These are phyloP conservation scores for Taxillus chinensis DNA, from an alignment of 164 flowering plant genomes.

Conservation along the genomic window DNA sequence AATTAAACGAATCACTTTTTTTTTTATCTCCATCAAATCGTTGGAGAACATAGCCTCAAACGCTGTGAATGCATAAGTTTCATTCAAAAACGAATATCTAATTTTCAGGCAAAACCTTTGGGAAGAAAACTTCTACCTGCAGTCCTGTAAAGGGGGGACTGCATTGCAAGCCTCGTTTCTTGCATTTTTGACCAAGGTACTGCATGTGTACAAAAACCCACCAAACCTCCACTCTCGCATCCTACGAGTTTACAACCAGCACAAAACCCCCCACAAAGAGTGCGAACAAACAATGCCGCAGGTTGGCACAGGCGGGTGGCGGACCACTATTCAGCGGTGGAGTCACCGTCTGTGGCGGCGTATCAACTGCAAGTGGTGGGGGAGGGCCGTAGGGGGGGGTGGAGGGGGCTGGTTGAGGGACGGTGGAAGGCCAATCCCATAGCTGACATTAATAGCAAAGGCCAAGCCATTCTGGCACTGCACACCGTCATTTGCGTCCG, in stretches of 20 bases:
- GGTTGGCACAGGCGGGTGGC: slow-evolving; percentile 2
- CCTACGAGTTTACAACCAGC: neutral
- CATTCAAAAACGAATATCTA: too few relatives aligned
- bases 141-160: too few relatives aligned
- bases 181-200: too few relatives aligned
- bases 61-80: too few relatives aligned
- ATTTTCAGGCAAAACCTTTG: too few relatives aligned
- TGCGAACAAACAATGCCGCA: slow-evolving; percentile 5
- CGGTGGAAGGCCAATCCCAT: slow-evolving; percentile 69
- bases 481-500: slow-evolving; percentile 53
- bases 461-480: slow-evolving; percentile 67
- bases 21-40: too few relatives aligned
- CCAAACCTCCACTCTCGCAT: neutral
- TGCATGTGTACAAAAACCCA: too few relatives aligned
- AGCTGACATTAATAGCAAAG: slow-evolving; percentile 47
- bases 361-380: slow-evolving; percentile 17
- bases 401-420: slow-evolving; percentile 89
- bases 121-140: too few relatives aligned
- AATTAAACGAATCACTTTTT: too few relatives aligned
- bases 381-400: slow-evolving; percentile 42
- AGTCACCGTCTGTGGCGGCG: slow-evolving; percentile 14
- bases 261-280: neutral
- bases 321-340: neutral
- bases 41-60: too few relatives aligned
- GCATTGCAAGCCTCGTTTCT: too few relatives aligned